Evolutionary conservation across 352 stramenopile species (phyloP).

Genomic region (Phytophthora idaei): DNA sequence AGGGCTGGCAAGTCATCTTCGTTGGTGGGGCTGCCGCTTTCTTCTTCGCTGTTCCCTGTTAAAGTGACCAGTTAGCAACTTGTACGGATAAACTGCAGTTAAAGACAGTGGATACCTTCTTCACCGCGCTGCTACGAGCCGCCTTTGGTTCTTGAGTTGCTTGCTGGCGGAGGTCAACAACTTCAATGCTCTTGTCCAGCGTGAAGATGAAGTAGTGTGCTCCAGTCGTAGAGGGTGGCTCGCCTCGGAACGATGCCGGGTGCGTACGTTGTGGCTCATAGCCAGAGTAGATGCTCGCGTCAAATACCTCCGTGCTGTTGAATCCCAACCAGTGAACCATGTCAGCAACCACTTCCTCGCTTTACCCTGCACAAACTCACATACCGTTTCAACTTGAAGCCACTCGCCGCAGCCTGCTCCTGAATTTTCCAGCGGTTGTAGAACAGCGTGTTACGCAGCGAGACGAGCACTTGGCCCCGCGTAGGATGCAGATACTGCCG

Average conservation of each 20-base stretch:
- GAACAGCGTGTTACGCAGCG: slow-evolving; percentile 79
- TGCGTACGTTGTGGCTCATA: slow-evolving; percentile 83
- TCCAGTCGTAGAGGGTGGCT: slow-evolving; percentile 72
- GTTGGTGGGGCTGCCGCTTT: slow-evolving; percentile 11
- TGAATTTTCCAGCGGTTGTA: slow-evolving; percentile 88
- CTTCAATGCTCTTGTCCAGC: slow-evolving; percentile 41
- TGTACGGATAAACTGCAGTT: neutral
- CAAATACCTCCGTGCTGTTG: slow-evolving; percentile 63
- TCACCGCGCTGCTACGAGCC: neutral
- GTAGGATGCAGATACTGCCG: slow-evolving; percentile 61
- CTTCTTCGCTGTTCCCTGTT: slow-evolving; percentile 25
- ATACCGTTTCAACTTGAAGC: slow-evolving; percentile 73
- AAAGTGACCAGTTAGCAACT: slow-evolving; percentile 5
- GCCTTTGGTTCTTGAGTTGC: neutral
- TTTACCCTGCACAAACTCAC: neutral
- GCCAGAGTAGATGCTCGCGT: slow-evolving; percentile 68
- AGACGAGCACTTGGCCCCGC: slow-evolving; percentile 72
- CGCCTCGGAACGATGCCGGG: slow-evolving; percentile 72
- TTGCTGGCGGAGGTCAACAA: slow-evolving; percentile 36
- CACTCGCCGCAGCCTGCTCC: slow-evolving; percentile 63
- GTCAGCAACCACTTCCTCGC: neutral
- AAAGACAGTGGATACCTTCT: slow-evolving; percentile 21
- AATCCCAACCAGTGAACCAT: neutral
- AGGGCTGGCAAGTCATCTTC: slow-evolving; percentile 61
- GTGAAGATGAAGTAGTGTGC: slow-evolving; percentile 75